Base-by-base conservation (phyloP, 768 basidiomycete species). In the Trametes coccinea region DNA sequence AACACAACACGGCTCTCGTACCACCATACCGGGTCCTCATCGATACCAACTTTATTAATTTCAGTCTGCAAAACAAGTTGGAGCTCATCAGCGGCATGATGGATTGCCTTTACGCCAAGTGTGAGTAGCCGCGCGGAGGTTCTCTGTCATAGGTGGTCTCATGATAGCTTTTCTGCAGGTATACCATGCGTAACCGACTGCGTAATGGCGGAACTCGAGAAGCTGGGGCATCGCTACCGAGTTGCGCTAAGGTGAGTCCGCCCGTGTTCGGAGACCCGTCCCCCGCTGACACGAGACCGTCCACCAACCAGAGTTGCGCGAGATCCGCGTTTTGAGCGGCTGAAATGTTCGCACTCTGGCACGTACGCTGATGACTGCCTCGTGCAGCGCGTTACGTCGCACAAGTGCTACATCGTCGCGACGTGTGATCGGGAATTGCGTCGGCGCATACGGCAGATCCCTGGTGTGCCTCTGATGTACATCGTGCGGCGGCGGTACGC, bases 341-440 rank as follows among this genome's bases (percentile, higher is more conserved):
- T 99, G 48, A 84, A 82, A 47, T 99, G 97, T 75, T 87, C 91
- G 40, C 97, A 99, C 74, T 80, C 85, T 4, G 97, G 97, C 22
- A 97, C 95, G n/a, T 99, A 99, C 71, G 97, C 97, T 17, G 97
- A 99, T 73, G 97, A 99, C 79, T 99, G 97, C 73, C 84, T 99
- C 22, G 92, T 99, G 16, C 93, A 98, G 72, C 89, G 97, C 34
- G 94, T 98, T 9, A 93, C 92, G 2, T 85, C 95, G 7, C 93
- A 95, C 77, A 92, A 93, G 72, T 98, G 95, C 75, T 98, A 92
- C 75, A 88, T 99, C 65, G 95, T 99, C 45, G 97, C 97, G 4
- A 98, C 97, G 27, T 98, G 96, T 71, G 97, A 99, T 82, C 82
- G 95, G 60, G 95, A 98, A 70, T 84, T 99, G 33, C 85, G 97